Evolutionary conservation across 306 rosid species (phyloP).

Genomic region (Hippophae gyantsensis): DNA sequence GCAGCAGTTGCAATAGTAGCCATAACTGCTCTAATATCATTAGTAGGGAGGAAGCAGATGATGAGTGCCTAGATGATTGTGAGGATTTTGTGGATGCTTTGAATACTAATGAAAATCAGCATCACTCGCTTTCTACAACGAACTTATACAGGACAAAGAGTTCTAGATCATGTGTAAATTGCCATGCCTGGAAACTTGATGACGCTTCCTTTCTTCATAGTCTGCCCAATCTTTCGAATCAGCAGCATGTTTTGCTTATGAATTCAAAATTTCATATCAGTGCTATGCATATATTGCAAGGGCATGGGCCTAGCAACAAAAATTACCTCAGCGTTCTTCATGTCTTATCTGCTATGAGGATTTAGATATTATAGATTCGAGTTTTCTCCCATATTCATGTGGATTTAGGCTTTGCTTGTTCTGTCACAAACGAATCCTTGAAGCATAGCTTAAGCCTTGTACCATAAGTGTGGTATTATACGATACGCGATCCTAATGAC

Average conservation of each 20-base stretch:
- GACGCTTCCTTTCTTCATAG: conserved; percentile 45
- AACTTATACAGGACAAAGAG: conserved; percentile 3
- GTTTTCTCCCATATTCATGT: conserved; percentile 49
- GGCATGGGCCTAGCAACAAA: conserved; percentile 37
- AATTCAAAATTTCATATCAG: conserved; percentile 21
- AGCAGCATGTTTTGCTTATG: conserved; percentile 1
- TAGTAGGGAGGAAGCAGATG: conserved; percentile 31
- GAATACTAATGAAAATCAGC: conserved; percentile 18
- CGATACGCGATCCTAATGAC: too few relatives aligned
- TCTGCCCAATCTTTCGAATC: conserved; percentile 39
- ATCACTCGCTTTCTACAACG: neutral
- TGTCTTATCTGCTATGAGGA: conserved; percentile 63
- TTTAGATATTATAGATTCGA: conserved; percentile 42
- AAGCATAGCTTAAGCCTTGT: conserved; percentile 7
- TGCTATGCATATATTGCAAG: conserved; percentile 22
- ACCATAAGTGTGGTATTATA: too few relatives aligned
- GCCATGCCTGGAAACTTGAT: conserved; percentile 45
- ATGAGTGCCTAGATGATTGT: conserved; percentile 59
- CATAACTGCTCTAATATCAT: conserved; percentile 18
- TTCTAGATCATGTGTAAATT: conserved; percentile 14
- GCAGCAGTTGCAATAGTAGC: conserved; percentile 16
- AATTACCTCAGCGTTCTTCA: conserved; percentile 27
- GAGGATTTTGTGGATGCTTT: conserved; percentile 56
- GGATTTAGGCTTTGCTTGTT: conserved; percentile 51
- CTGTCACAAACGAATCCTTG: conserved; percentile 51